A percentile compares a stretch with the other conserved stretches of the same genome.
phyloP scores from a whole-genome alignment of 371 early-diverging fungal genomes.

The Mortierella sp. region DNA sequence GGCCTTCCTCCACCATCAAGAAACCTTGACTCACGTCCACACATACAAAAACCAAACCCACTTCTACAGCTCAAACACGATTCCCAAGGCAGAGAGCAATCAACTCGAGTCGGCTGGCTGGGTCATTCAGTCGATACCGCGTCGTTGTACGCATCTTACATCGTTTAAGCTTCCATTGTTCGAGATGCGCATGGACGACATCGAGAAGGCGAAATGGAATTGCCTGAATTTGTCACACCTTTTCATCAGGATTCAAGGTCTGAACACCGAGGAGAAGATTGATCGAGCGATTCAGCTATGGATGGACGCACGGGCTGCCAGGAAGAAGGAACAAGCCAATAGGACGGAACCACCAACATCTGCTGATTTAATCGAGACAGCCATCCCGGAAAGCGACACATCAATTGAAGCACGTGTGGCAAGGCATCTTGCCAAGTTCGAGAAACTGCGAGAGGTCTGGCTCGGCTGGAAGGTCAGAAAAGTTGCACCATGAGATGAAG shows the following conservation, averaged over 20 bases:
- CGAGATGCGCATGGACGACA: neutral
- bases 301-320: neutral
- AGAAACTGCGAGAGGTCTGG: too few species aligned
- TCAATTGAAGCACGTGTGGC: too few species aligned
- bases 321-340: too few species aligned
- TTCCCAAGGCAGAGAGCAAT: neutral
- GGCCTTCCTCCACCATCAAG: constrained; percentile 1
- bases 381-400: too few species aligned
- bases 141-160: neutral
- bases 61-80: neutral
- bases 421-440: too few species aligned
- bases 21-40: neutral
- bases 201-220: neutral
- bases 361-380: too few species aligned
- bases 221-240: neutral
- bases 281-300: neutral
- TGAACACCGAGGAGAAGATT: constrained; percentile 3
- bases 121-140: neutral
- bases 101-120: neutral
- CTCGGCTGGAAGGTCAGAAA: too few species aligned
- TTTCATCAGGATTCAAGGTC: neutral
- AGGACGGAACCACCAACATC: too few species aligned
- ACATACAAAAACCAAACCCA: too few species aligned
- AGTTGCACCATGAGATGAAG: too few species aligned
- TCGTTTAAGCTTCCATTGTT: neutral